Evolutionary conservation across 2,329 filamentous ascomycete species (phyloP).

Genomic region (Diaporthe sp.): DNA sequence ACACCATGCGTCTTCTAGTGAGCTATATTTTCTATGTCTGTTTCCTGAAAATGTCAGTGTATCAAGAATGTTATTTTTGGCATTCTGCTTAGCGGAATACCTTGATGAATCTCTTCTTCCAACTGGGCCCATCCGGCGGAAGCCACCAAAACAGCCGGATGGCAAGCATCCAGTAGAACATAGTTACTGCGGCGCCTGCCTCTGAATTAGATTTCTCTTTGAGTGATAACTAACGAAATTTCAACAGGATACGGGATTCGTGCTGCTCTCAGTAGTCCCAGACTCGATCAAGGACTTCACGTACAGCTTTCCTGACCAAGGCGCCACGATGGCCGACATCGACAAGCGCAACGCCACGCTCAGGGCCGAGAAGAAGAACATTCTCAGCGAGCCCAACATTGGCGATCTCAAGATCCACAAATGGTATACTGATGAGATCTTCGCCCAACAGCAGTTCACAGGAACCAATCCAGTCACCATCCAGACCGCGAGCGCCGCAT

Average conservation of each 20-base stretch:
- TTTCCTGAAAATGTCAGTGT: not conserved
- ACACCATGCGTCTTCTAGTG: conserved; percentile 5
- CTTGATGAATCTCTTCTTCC: too few relatives aligned
- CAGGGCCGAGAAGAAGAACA: conserved; percentile 26
- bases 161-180: too few relatives aligned
- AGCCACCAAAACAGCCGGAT: too few relatives aligned
- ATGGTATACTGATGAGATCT: conserved; percentile 59
- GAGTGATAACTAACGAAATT: not conserved
- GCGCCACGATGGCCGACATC: conserved; percentile 7
- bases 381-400: conserved; percentile 19
- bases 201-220: too few relatives aligned
- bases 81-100: not conserved
- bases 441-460: conserved; percentile 60
- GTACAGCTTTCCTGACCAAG: conserved; percentile 20
- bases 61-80: not conserved
- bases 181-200: too few relatives aligned
- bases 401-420: conserved; percentile 45
- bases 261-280: not conserved
- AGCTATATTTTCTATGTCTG: not conserved
- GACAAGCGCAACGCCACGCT: conserved; percentile 12
- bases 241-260: not conserved
- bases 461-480: conserved; percentile 61
- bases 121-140: too few relatives aligned
- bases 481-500: conserved; percentile 53
- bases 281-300: conserved; percentile 18